These are phyloP conservation scores for Alternaria sp. DNA, from an alignment of 2,329 filamentous ascomycete species.

Conservation along the genomic window DNA sequence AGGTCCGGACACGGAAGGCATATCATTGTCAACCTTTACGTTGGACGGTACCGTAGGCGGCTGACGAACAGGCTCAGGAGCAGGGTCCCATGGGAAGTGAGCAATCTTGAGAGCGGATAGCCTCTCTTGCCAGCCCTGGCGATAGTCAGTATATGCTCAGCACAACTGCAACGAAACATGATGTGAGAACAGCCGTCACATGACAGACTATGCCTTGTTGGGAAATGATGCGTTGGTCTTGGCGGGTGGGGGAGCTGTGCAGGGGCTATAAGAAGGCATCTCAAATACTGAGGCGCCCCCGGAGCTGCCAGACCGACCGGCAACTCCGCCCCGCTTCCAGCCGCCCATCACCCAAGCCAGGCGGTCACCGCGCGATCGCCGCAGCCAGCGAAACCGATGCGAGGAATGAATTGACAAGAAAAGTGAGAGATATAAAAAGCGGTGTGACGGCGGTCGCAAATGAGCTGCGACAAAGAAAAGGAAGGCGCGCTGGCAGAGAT, in stretches of 20 bases:
- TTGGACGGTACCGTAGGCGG: conserved; percentile 53
- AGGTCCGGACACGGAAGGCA: conserved; percentile 38
- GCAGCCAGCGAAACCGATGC: conserved; percentile 25
- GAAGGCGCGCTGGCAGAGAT: conserved; percentile 21
- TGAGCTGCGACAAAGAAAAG: conserved; percentile 18
- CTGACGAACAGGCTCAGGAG: conserved; percentile 59
- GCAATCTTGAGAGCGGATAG: conserved; percentile 85
- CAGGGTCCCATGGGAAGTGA: conserved; percentile 93
- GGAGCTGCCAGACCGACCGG: conserved; percentile 44
- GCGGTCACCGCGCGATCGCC: conserved; percentile 26
- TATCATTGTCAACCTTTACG: conserved; percentile 43
- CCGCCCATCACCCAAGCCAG: conserved; percentile 43
- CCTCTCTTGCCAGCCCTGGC: conserved; percentile 91
- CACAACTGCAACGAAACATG: conserved; percentile 5
- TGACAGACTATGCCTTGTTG: conserved; percentile 44
- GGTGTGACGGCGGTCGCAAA: conserved; percentile 10
- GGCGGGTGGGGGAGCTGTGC: conserved; percentile 45
- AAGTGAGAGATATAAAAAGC: conserved; percentile 6
- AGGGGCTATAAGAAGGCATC: conserved; percentile 56
- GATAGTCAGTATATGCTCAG: conserved; percentile 22
- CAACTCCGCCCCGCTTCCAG: conserved; percentile 54
- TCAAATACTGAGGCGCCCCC: conserved; percentile 54
- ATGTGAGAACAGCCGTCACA: conserved; percentile 33
- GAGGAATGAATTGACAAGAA: conserved; percentile 14
- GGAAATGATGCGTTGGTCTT: conserved; percentile 43